phyloP scores from a whole-genome alignment of 768 basidiomycete species.

The Calocybe cyanea region DNA sequence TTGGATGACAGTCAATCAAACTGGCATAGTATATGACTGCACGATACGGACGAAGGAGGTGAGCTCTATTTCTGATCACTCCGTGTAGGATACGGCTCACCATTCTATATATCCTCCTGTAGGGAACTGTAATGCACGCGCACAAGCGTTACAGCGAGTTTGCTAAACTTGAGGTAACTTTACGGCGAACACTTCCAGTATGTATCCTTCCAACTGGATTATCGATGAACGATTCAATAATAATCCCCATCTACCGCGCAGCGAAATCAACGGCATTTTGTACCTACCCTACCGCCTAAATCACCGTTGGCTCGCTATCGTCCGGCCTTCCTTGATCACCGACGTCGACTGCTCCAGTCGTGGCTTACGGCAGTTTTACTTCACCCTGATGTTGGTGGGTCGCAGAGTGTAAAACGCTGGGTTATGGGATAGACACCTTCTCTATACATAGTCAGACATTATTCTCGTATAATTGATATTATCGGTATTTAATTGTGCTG shows the following conservation, averaged over 20 bases:
- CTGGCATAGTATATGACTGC: constrained; percentile 59
- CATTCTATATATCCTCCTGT: constrained; percentile 3
- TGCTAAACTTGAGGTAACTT: constrained; percentile 43
- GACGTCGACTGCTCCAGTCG: constrained; percentile 56
- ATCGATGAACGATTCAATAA: not conserved
- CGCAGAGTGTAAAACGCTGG: constrained; percentile 58
- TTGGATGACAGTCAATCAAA: not conserved
- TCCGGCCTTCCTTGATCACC: constrained; percentile 61
- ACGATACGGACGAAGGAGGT: constrained; percentile 63
- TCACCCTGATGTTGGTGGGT: constrained; percentile 68
- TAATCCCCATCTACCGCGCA: not conserved
- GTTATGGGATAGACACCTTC: constrained; percentile 40
- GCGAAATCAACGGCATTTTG: constrained; percentile 35
- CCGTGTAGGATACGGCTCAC: not conserved
- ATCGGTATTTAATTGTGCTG: too few species aligned
- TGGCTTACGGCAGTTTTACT: constrained; percentile 64
- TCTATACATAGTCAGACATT: too few species aligned
- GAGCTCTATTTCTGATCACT: not conserved
- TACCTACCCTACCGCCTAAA: constrained; percentile 68
- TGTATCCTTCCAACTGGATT: constrained; percentile 16
- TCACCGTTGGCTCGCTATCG: constrained; percentile 63
- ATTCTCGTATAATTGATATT: too few species aligned
- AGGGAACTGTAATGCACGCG: constrained; percentile 62
- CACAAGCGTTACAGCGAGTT: constrained; percentile 71
- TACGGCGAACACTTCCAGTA: constrained; percentile 53